A percentile compares a stretch with the other conserved stretches of the same genome.
These are phyloP conservation scores for Ceratocystis destructans DNA, from an alignment of 2,329 filamentous ascomycete genomes.

Conservation along the genomic window DNA sequence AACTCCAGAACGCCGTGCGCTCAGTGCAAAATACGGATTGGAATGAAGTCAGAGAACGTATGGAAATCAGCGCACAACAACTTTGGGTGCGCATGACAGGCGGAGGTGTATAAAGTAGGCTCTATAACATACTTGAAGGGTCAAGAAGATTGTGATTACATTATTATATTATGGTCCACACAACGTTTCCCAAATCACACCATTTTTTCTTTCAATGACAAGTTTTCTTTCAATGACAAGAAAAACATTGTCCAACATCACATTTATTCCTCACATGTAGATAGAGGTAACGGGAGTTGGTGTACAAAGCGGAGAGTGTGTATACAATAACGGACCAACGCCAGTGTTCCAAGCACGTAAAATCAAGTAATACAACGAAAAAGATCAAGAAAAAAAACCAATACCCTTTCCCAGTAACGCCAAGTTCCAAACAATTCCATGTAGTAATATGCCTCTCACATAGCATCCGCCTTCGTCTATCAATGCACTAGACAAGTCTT, in stretches of 20 bases:
- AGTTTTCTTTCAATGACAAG: too few species aligned
- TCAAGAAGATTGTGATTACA: background rate
- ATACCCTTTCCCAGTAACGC: background rate
- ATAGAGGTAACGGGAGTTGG: background rate
- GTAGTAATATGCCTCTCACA: background rate
- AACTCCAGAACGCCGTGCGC: constrained; percentile 52
- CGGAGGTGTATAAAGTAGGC: background rate
- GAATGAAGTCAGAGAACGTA: constrained; percentile 44
- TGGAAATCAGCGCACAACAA: constrained; percentile 31
- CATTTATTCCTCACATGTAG: background rate
- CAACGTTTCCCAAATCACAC: too few species aligned
- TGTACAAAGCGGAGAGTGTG: background rate
- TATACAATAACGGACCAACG: background rate
- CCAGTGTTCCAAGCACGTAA: background rate
- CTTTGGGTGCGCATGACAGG: constrained; percentile 8
- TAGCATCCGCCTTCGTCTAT: background rate
- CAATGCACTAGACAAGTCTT: background rate
- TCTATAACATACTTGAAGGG: too few species aligned
- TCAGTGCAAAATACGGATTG: constrained; percentile 55
- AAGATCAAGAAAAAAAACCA: constrained; percentile 1
- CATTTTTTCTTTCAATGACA: too few species aligned
- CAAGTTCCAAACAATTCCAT: background rate
- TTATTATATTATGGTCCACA: background rate
- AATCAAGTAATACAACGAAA: background rate
- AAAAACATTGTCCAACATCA: background rate